Conservation (phyloP, 208 protist genomes). For the Trypanosoma platydactyli region DNA sequence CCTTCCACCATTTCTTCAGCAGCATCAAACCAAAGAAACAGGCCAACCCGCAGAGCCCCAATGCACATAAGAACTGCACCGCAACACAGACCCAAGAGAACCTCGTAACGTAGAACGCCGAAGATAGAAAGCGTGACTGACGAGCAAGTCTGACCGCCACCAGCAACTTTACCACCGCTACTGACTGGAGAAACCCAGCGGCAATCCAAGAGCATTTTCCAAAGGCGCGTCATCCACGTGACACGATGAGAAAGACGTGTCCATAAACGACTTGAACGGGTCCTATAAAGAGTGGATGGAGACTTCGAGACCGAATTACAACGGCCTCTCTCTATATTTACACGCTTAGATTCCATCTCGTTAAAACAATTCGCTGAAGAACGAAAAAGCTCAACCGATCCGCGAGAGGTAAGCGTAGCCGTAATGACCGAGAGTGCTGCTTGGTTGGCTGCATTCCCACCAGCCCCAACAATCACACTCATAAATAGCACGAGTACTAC, state of each 20-base stretch:
- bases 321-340: background rate
- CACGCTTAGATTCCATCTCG: background rate
- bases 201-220: background rate
- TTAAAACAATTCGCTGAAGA: background rate
- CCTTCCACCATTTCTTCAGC: background rate
- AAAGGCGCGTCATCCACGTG: background rate
- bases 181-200: background rate
- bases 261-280: background rate
- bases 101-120: constrained; percentile 16
- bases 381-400: background rate
- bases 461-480: constrained; percentile 54
- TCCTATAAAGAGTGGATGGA: background rate
- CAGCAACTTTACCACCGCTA: background rate
- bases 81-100: constrained; percentile 28
- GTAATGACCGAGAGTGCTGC: constrained; percentile 31
- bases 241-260: background rate
- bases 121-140: background rate
- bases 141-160: background rate
- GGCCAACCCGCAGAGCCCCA: constrained; percentile 28
- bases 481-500: constrained; percentile 42
- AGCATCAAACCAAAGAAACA: constrained; percentile 18
- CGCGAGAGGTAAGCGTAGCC: constrained; percentile 17
- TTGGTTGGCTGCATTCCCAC: constrained; percentile 56
- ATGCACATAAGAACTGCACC: constrained; percentile 24
- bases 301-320: background rate